Percentiles rank a stretch among this genome's conserved stretches.
These are phyloP conservation scores for Trichoderma sp. DNA, from an alignment of 2,329 filamentous ascomycete species.

Conservation along the genomic window DNA sequence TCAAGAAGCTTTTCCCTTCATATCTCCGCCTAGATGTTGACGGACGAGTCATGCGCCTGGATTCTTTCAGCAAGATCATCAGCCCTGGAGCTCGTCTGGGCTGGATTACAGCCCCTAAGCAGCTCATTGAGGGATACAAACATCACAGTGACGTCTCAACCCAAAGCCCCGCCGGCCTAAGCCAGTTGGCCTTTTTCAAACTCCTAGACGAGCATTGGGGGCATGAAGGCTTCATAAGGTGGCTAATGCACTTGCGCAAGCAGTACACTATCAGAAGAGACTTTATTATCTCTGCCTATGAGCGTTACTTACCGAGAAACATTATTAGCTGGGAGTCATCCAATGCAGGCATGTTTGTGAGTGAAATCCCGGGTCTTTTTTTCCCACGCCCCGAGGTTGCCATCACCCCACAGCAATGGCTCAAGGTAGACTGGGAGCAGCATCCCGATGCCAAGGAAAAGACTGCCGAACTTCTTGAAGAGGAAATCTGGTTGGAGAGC, in stretches of 20 bases:
- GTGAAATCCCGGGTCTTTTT: neutral
- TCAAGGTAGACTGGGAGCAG: conserved; percentile 12
- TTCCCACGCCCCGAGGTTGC: neutral
- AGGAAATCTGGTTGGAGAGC: conserved; percentile 13
- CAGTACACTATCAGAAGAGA: conserved; percentile 3
- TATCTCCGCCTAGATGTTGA: conserved; percentile 79
- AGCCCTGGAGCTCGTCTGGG: conserved; percentile 86
- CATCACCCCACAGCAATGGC: neutral
- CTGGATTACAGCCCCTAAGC: conserved; percentile 68
- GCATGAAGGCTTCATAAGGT: conserved; percentile 1
- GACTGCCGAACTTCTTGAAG: neutral
- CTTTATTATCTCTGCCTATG: neutral
- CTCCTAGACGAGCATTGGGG: conserved; percentile 14
- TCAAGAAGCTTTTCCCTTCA: conserved; percentile 80
- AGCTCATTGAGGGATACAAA: conserved; percentile 4
- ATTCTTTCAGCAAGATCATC: conserved; percentile 92
- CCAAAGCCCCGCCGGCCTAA: conserved; percentile 10
- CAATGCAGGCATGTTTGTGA: conserved; percentile 14
- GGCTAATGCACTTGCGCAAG: conserved; percentile 3
- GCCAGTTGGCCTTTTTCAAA: conserved; percentile 2
- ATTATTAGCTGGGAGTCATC: conserved; percentile 8
- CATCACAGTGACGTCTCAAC: conserved; percentile 3
- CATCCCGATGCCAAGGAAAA: neutral
- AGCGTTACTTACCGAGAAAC: neutral
- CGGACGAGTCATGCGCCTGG: conserved; percentile 82